Evolutionary conservation across 2,329 filamentous ascomycete species (phyloP), one percentile per base, ranked within the genome.

Genomic region (Colletotrichum gigasporum): DNA sequence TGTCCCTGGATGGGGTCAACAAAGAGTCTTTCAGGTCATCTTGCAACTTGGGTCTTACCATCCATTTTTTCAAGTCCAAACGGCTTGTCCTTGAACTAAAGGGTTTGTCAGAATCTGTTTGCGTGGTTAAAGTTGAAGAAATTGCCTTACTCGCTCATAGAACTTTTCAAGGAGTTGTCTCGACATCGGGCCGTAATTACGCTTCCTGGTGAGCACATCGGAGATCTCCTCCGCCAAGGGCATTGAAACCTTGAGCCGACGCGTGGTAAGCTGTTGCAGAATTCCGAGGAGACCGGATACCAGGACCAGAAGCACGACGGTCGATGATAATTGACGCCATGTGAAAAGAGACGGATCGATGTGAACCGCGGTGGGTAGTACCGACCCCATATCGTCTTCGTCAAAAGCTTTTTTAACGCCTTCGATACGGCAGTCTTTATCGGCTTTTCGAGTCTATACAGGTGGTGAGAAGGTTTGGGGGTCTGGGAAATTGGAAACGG

Each of bases 401-500:
- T n/a, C 20, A 30, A n/a, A 7, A 5, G 12, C n/a, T 35, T 47
- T 18, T 12, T 28, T 42, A 32, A 18, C 34, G 26, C 5, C 10
- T 9, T 16, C n/a, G 2, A 2, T 28, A 14, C n/a, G 12, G 18
- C 39, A 35, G n/a, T n/a, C n/a, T n/a, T n/a, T n/a, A n/a, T n/a
- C n/a, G n/a, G n/a, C n/a, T n/a, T n/a, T n/a, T n/a, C n/a, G n/a
- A n/a, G n/a, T n/a, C n/a, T n/a, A n/a, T n/a, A n/a, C n/a, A n/a
- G 9, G 20, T 10, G 16, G 41, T 24, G 41, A 14, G 24, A 10
- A 11, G 41, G 41, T 16, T 44, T 16, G 41, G 4, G 18, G 32
- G 4, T 30, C 28, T 14, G 45, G 28, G 11, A 30, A 50, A 16
- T 30, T 81, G 12, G 74, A 79, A 10, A 66, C 74, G 5, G 78